A percentile compares a stretch with the other conserved stretches of the same genome.
Conservation (phyloP, 1,284 basidiomycete genomes). For the Tilletiopsis washingtonensis region DNA sequence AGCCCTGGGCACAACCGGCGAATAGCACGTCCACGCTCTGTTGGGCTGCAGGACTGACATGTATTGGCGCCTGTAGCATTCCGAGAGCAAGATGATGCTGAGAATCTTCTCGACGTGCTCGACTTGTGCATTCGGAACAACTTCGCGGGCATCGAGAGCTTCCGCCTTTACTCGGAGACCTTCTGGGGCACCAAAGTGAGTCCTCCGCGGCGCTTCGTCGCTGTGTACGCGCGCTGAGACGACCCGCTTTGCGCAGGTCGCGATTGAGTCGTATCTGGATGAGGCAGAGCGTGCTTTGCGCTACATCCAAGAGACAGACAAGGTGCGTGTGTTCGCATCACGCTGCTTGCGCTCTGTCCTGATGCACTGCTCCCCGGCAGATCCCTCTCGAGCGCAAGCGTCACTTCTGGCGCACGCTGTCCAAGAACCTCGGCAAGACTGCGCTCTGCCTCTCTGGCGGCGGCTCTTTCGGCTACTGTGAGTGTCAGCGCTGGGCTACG, state of each 20-base stretch:
- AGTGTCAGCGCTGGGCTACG: no score
- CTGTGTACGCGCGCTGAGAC: conserved; percentile 1
- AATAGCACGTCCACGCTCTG: conserved; percentile 70
- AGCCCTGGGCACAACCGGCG: no score
- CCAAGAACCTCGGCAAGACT: conserved; percentile 77
- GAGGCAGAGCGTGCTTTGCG: conserved; percentile 7
- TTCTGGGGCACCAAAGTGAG: conserved; percentile 48
- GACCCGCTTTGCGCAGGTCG: conserved; percentile 14
- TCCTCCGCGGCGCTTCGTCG: conserved; percentile 33
- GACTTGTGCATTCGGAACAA: conserved; percentile 87
- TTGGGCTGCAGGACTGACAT: conserved; percentile 81
- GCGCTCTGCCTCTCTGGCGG: conserved; percentile 91
- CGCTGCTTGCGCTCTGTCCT: background rate
- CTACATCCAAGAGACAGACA: conserved; percentile 31
- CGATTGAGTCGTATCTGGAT: conserved; percentile 32
- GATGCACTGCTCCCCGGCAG: background rate
- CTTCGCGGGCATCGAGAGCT: conserved; percentile 88
- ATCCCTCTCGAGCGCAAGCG: conserved; percentile 80
- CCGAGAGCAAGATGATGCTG: conserved; percentile 65
- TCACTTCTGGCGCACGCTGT: conserved; percentile 79
- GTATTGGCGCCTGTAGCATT: conserved; percentile 82
- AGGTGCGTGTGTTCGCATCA: conserved; percentile 2
- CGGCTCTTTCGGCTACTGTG: conserved; percentile 79
- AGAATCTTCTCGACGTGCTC: conserved; percentile 71
- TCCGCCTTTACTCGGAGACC: conserved; percentile 82